Base-by-base conservation (phyloP, 768 basidiomycete genomes). In the Rubroboletus pulcherrimus region DNA sequence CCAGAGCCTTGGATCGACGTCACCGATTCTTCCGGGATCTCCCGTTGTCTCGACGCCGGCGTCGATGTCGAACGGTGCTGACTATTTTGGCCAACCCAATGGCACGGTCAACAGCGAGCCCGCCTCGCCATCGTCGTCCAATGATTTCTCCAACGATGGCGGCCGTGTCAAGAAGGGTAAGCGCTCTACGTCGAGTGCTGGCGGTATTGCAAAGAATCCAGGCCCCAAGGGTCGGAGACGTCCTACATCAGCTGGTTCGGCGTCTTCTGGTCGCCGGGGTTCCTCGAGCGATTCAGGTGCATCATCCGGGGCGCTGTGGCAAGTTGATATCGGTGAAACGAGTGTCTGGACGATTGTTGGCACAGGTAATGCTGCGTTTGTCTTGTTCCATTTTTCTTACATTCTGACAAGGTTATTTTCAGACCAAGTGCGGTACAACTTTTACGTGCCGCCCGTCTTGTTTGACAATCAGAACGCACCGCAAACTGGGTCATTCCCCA, bases 261-360 rank as follows among this genome's bases (percentile, higher is more conserved):
- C 84, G 15, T 79, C 83, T 29, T 87, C 89, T 40, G 77, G 81
- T 46, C 77, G 87, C 34, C 83, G 87, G 42, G 85, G 86, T 14
- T 83, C 83, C 31, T 74, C 80, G 14, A 84, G 85, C 63, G 89
- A 91, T 54, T 68, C 81, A 40, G 81, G 84, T 35, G 85, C 85
- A 49, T 83, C 85, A 43, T 91, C 87, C 6, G 91, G 88, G 49
- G 87, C 88, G 10, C 78, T 90, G 24, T 93, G 89, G 91, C 87
- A 87, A 66, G 87, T 93, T 52, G 92, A 94, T 70, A 92, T 93
- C 55, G 92, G 92, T 58, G 92, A 94, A 76, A 92, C 91, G 31
- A 92, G 91, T 67, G 89, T 93, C 24, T 95, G 93, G 93, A 94
- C 93, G 4, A 91, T 94, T 61, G 91, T 93, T 57, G 91, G 93